Base-by-base conservation (phyloP, 129 eudicot species). In the carrot (Daucus carota) region DNA sequence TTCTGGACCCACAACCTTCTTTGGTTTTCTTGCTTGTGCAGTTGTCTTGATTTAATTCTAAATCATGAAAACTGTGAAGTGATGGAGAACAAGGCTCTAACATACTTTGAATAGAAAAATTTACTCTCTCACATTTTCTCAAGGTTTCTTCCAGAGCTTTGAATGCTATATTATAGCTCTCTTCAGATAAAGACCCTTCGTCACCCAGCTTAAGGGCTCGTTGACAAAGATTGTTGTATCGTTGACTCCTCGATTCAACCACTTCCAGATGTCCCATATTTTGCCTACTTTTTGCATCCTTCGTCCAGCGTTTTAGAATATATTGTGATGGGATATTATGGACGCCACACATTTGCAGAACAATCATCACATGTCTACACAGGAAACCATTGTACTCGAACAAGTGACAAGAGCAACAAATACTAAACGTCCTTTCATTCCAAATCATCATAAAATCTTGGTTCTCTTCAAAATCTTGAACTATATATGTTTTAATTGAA, bases 221-320 rank as follows among this genome's bases (percentile, higher is more conserved):
- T 65, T 41, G 80, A 54, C 83, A 78, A 33, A 83, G 22, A 32
- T 75, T 82, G 65, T 18, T 69, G 59, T 78, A 83, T 24, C 82
- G 75, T 38, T 79, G 74, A 57, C 22, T 60, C 63, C 77, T 78
- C 1, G 86, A 75, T 17, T 83, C 77, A 44, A 70, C 40, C 31
- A 41, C 17, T 54, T 38, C 80, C 66, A 70, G 44, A 68, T 78
- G 73, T 45, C 70, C 77, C 18, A 22, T 45, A 0, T 29, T 74
- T 67, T 57, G 69, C 50, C 77, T 83, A 62, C 75, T 79, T 74
- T 78, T 83, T 33, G 86, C 86, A 79, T 70, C 86, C 70, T 78
- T 83, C 36, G 86, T 78, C 86, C 86, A 83, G 48, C 86, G 83
- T 83, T 75, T 78, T 45, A 83, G 44, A 47, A 83, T 71, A 52